Evolutionary conservation across 2,329 filamentous ascomycete species (phyloP).

Genomic region (Paraconiothyrium brasiliense): DNA sequence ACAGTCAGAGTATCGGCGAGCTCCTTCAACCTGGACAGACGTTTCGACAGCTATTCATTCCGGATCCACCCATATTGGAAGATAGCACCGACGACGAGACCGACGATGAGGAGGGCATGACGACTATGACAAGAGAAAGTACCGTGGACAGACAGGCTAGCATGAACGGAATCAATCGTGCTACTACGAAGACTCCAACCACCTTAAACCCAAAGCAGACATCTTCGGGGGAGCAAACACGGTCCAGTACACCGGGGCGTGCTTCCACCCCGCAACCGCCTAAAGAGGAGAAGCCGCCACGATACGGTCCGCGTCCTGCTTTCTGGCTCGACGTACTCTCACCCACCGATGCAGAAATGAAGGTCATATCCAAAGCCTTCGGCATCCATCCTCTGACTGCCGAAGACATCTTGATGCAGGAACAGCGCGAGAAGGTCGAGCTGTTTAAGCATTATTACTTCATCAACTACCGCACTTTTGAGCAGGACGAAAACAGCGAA

Average conservation of each 20-base stretch:
- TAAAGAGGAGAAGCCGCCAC: constrained; percentile 47
- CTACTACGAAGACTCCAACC: constrained; percentile 35
- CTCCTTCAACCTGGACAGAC: constrained; percentile 84
- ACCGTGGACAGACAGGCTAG: constrained; percentile 24
- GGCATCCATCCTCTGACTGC: constrained; percentile 94
- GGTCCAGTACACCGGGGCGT: constrained; percentile 61
- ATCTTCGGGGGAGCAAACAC: constrained; percentile 55
- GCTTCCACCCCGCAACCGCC: constrained; percentile 46
- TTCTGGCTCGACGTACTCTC: constrained; percentile 96
- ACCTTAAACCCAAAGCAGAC: constrained; percentile 44
- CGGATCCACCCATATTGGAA: constrained; percentile 74
- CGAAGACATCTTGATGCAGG: constrained; percentile 97
- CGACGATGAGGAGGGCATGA: constrained; percentile 57
- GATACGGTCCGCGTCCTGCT: constrained; percentile 81
- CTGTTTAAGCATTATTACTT: constrained; percentile 98
- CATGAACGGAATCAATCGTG: constrained; percentile 40
- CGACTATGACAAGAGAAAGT: constrained; percentile 20
- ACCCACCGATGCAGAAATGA: constrained; percentile 96
- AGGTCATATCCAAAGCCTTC: constrained; percentile 88
- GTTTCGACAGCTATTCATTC: constrained; percentile 89
- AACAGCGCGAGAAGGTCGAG: constrained; percentile 97
- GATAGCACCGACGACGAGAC: constrained; percentile 74
- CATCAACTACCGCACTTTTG: constrained; percentile 97
- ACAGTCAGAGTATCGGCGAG: constrained; percentile 94
- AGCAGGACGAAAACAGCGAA: constrained; percentile 89